Base-by-base conservation (phyloP, 1,139 yeast genomes). In the Magnusiomyces paraingens region DNA sequence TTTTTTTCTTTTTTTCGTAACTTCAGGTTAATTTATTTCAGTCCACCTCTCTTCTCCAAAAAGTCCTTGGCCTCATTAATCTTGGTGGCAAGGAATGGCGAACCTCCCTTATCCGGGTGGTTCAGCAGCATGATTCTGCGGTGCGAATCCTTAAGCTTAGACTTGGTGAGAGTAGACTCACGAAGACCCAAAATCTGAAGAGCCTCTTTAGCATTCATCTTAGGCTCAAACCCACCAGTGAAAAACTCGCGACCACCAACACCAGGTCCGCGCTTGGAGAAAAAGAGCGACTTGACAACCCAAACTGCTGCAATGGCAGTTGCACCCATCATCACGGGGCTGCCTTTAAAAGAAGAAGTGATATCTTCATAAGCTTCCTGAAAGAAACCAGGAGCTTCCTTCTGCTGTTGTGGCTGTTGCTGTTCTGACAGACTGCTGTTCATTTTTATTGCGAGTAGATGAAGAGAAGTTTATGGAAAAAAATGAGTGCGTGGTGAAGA, bases 31-130 rank as follows among this genome's bases (percentile, higher is more conserved):
- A 8, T 50, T 51, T 77, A 47, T 38, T 32, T 18, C 73, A 80
- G 64, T 14, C 82, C 81, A 43, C 89, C 89, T 68, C 91, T 82
- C 73, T 89, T 90, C 62, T 88, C 95, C 67, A 93, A 77, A 68
- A 90, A 84, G 65, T 90, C 96, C 71, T 93, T 93, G 53, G 99
- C 98, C 73, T 93, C 98, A 70, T 93, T 93, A 62, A 93, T 90
- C 76, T 93, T 93, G 50, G 98, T 91, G 57, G 99, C 99, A 67
- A 93, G 71, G 66, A 82, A 91, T 42, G 98, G 93, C 18, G 96
- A 86, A 10, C 99, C 99, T 52, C 99, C 99, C 68, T 94, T 87
- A 73, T 93, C 99, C 12, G 99, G 99, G 68, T 93, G 99, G 73
- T 93, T 93, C 51, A 91, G 81, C 69, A 93, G 76, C 96, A 93